Conservation (phyloP, 495 filamentous ascomycete genomes). For the Penicillium angulare region DNA sequence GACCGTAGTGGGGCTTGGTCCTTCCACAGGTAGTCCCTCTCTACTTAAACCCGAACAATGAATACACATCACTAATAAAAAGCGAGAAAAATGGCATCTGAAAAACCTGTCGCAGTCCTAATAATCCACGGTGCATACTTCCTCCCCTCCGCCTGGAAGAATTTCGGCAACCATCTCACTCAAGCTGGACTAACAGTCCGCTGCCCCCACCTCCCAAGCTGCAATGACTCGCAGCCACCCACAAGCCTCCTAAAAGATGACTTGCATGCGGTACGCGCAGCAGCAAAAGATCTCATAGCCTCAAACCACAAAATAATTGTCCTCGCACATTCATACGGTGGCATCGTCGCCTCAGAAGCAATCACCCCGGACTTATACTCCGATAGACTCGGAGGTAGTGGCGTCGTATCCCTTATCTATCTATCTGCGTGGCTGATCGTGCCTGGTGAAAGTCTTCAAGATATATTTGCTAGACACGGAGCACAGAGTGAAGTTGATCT, state of each 20-base stretch:
- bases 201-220: conserved; percentile 10
- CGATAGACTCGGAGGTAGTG: background rate
- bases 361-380: conserved; percentile 10
- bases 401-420: conserved; percentile 4
- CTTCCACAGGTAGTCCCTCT: no score
- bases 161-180: background rate
- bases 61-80: no score
- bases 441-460: background rate
- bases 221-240: conserved; percentile 8
- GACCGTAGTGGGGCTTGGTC: no score
- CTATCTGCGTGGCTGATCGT: conserved; percentile 9
- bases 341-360: conserved; percentile 12
- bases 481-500: conserved; percentile 6
- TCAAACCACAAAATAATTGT: conserved; percentile 7
- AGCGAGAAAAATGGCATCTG: conserved; percentile 1
- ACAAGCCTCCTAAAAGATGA: conserved; percentile 6
- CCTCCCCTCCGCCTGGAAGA: conserved; percentile 7
- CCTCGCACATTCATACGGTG: conserved; percentile 16
- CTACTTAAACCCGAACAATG: no score
- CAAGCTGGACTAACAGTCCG: conserved; percentile 5
- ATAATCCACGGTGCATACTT: conserved; percentile 15
- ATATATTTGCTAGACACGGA: conserved; percentile 1
- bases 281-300: conserved; percentile 6
- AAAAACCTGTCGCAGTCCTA: conserved; percentile 8
- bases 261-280: conserved; percentile 5